Percentiles rank a stretch among this genome's conserved stretches.
These are phyloP conservation scores for Alternaria sp. DNA, from an alignment of 2,329 filamentous ascomycete genomes.

Conservation along the genomic window DNA sequence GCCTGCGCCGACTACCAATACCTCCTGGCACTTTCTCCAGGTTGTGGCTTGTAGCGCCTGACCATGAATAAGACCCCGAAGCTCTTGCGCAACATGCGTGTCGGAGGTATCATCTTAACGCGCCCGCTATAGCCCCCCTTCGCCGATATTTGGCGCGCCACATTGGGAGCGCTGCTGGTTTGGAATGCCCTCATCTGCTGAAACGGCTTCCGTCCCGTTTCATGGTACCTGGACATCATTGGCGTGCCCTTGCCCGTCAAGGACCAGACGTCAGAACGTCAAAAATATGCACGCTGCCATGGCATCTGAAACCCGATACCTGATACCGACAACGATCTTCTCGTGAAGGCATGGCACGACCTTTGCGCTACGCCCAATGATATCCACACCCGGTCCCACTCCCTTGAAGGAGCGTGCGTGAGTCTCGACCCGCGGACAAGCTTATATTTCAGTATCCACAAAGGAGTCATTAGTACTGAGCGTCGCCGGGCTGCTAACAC, in stretches of 20 bases:
- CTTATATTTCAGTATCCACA: constrained; percentile 21
- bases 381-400: constrained; percentile 8
- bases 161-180: constrained; percentile 6
- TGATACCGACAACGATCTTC: constrained; percentile 26
- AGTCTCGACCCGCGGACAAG: constrained; percentile 21
- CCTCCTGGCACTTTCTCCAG: constrained; percentile 22
- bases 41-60: constrained; percentile 36
- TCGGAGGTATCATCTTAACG: constrained; percentile 23
- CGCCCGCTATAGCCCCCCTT: constrained; percentile 9
- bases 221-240: not conserved
- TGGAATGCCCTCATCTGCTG: constrained; percentile 28
- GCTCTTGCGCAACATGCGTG: constrained; percentile 11
- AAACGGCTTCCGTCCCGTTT: constrained; percentile 22
- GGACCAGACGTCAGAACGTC: constrained; percentile 28
- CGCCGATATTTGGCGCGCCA: constrained; percentile 1
- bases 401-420: constrained; percentile 8
- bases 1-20: constrained; percentile 18
- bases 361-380: constrained; percentile 25
- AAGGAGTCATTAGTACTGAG: not conserved
- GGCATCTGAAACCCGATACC: constrained; percentile 36
- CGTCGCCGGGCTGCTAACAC: constrained; percentile 8
- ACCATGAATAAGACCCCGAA: constrained; percentile 26
- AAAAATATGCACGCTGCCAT: constrained; percentile 26
- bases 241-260: constrained; percentile 17
- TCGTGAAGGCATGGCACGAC: constrained; percentile 19